Conservation (phyloP, 768 basidiomycete genomes). For the Mycena belliarum region DNA sequence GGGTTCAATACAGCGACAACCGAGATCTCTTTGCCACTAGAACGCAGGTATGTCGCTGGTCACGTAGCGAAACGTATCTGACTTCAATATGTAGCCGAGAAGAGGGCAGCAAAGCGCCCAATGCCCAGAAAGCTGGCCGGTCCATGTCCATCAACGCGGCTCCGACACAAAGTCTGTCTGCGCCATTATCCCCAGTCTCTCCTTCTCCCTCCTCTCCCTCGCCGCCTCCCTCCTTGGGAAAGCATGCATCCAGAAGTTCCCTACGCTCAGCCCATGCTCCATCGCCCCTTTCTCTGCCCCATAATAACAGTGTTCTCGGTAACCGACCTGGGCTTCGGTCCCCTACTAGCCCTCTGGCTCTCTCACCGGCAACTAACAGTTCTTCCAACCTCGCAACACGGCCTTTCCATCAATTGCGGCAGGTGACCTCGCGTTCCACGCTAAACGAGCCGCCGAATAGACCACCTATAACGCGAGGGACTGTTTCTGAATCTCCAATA, state of each 20-base stretch:
- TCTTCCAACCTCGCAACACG: conserved; percentile 25
- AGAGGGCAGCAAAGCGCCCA: conserved; percentile 23
- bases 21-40: conserved; percentile 32
- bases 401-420: conserved; percentile 29
- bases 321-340: conserved; percentile 26
- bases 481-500: conserved; percentile 15
- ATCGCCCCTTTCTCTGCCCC: conserved; percentile 45
- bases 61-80: neutral
- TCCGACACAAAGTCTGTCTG: conserved; percentile 16
- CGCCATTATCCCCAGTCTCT: conserved; percentile 12
- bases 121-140: conserved; percentile 25
- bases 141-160: conserved; percentile 25
- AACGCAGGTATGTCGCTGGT: conserved; percentile 29
- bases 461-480: conserved; percentile 7
- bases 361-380: conserved; percentile 3
- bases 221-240: conserved; percentile 13
- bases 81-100: conserved; percentile 27
- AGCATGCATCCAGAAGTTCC: conserved; percentile 23
- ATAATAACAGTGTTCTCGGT: conserved; percentile 33
- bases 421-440: conserved; percentile 29
- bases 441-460: conserved; percentile 22
- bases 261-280: conserved; percentile 35
- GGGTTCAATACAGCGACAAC: conserved; percentile 51
- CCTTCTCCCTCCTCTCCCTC: conserved; percentile 14
- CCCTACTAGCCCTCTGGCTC: conserved; percentile 38